Base-by-base conservation (phyloP, 2,329 filamentous ascomycete species). In the Aspergillus sojae region DNA sequence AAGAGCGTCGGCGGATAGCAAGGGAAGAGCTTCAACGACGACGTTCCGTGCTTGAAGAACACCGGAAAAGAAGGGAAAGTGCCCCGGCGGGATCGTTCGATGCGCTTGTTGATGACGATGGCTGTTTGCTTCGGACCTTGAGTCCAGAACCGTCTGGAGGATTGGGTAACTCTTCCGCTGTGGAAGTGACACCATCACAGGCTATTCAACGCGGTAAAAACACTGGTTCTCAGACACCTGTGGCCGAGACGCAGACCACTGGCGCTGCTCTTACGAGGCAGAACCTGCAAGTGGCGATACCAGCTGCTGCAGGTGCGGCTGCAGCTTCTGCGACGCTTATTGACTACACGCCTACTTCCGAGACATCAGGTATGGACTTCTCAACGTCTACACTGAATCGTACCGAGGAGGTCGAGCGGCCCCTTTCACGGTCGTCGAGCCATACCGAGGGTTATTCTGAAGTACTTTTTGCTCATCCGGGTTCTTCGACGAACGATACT, bases 331-430 rank as follows among this genome's bases (percentile, higher is more conserved):
- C 81, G 60, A 79, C 77, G 34, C 68, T 80, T 9, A 67, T 80
- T 54, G 78, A 82, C 63, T 74, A 82, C 12, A 83, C 81, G 4
- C 81, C 81, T 30, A 81, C 78, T 9, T 80, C 80, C n/a, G 78
- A 81, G 66, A 73, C 67, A 55, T 76, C 76, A 6, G 76, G 70
- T 48, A 68, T 46, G 26, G 23, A 41, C 28, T 58, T 58, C 30
- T 62, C 60, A 23, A 34, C 64, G 11, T 69, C 71, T 52, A 62
- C 63, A 10, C 12, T 52, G 10, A 56, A 62, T 32, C 55, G 50
- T 19, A 12, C 32, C 5, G 36, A 61, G 10, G 53, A 57, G 14
- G 58, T 28, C 5, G 62, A 57, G 39, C 58, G 41, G 5, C 39
- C 53, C 21, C 23, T 21, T 48, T 53, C 53, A 7, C 23, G 28